Evolutionary conservation across 2,329 filamentous ascomycete species (phyloP).

Genomic region (Mollisia scopiformis): DNA sequence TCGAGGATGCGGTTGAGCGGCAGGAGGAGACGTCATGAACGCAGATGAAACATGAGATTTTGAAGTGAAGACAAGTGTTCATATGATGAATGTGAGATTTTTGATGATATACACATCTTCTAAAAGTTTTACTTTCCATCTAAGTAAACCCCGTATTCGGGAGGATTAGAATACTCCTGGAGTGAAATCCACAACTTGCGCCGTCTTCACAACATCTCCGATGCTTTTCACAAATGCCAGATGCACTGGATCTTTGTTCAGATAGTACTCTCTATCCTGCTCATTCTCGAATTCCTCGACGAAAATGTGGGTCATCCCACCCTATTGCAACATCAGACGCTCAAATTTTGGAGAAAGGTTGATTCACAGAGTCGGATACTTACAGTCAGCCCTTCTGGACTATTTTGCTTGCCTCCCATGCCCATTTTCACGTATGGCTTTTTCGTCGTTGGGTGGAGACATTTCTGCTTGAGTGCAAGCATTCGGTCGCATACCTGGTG

Average conservation of each 20-base stretch:
- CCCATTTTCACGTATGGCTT: slow-evolving; percentile 61
- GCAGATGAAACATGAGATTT: too few relatives aligned
- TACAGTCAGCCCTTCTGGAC: slow-evolving; percentile 61
- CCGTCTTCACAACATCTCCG: slow-evolving; percentile 50
- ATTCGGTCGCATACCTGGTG: slow-evolving; percentile 56
- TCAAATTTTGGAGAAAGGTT: too few relatives aligned
- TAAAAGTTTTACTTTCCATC: neutral
- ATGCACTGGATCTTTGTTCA: slow-evolving; percentile 65
- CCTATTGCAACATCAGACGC: too few relatives aligned
- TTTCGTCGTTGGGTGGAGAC: slow-evolving; percentile 59
- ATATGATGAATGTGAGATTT: neutral
- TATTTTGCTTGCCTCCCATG: slow-evolving; percentile 63
- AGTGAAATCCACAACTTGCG: slow-evolving; percentile 61
- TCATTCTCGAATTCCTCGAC: slow-evolving; percentile 66
- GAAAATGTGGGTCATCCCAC: slow-evolving; percentile 69
- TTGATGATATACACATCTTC: neutral
- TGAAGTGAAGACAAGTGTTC: too few relatives aligned
- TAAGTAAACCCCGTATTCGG: too few relatives aligned
- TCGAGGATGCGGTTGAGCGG: too few relatives aligned
- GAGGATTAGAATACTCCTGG: slow-evolving; percentile 47
- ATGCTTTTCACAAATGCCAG: slow-evolving; percentile 56
- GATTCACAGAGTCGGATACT: slow-evolving; percentile 3
- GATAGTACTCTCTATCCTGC: slow-evolving; percentile 71
- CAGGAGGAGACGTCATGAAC: too few relatives aligned
- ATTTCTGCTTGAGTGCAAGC: slow-evolving; percentile 57